Percentiles rank a stretch among this genome's conserved stretches.
These are phyloP conservation scores for Gryganskiella cystojenkinii DNA, from an alignment of 192 early-diverging fungal species.

Conservation along the genomic window DNA sequence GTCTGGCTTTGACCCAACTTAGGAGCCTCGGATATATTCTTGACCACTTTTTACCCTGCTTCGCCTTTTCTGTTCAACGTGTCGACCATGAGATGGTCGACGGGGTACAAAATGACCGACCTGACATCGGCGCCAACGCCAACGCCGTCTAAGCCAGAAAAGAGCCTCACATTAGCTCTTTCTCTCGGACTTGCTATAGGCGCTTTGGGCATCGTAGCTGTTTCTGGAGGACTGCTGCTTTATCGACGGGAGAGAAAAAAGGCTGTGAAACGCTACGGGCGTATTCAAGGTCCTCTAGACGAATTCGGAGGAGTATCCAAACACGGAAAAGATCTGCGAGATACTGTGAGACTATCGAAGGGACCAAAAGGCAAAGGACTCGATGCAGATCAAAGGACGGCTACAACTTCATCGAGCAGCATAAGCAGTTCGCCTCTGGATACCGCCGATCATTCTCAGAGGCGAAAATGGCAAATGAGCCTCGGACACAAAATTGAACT, in stretches of 20 bases:
- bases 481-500: too few relatives aligned
- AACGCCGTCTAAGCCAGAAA: not conserved
- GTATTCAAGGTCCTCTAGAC: not conserved
- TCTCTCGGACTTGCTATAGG: constrained; percentile 8
- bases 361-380: too few relatives aligned
- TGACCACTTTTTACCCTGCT: not conserved
- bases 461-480: too few relatives aligned
- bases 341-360: not conserved
- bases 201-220: not conserved
- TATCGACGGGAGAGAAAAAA: constrained; percentile 23
- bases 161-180: not conserved
- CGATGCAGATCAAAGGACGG: too few relatives aligned
- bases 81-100: constrained; percentile 6
- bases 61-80: constrained; percentile 11
- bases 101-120: constrained; percentile 1
- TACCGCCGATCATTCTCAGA: too few relatives aligned
- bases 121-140: too few relatives aligned
- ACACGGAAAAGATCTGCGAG: not conserved
- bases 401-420: too few relatives aligned
- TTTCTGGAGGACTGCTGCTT: constrained; percentile 1
- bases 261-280: not conserved
- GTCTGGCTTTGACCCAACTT: not conserved
- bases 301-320: too few relatives aligned
- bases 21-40: constrained; percentile 16
- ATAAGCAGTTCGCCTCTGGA: too few relatives aligned